Evolutionary conservation across 2,329 filamentous ascomycete species (phyloP).

Genomic region (Colletotrichum magnum): DNA sequence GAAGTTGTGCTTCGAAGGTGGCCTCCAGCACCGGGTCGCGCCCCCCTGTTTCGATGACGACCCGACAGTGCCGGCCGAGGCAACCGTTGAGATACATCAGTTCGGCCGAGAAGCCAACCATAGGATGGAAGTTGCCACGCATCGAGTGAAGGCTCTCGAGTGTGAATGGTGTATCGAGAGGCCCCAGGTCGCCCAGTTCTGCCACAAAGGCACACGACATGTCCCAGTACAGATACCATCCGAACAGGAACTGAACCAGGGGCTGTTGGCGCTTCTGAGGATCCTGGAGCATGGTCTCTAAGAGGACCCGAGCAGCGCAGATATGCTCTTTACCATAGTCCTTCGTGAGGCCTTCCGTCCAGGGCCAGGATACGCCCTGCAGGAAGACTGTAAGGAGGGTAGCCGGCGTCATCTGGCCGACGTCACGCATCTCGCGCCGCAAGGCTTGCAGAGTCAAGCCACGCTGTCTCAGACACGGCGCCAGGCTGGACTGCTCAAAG

Average conservation of each 20-base stretch:
- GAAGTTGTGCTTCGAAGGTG: background rate
- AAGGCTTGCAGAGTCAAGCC: background rate
- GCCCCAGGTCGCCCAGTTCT: background rate
- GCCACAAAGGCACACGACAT: slow-evolving; percentile 11
- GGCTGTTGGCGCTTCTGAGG: background rate
- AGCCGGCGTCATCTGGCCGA: background rate
- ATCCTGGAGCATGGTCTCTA: no score
- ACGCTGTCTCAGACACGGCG: background rate
- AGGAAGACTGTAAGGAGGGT: background rate
- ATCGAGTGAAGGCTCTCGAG: no score
- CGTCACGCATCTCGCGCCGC: background rate
- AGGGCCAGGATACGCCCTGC: background rate
- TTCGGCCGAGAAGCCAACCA: background rate
- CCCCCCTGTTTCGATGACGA: background rate
- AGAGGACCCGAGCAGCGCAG: no score
- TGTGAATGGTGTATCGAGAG: background rate
- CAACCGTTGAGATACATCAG: background rate
- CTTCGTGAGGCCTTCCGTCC: background rate
- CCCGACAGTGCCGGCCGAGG: background rate
- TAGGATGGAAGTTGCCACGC: background rate
- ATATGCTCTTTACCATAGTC: slow-evolving; percentile 1
- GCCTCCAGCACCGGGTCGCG: background rate
- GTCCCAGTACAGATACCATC: slow-evolving; percentile 14
- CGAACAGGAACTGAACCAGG: background rate
- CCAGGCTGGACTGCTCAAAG: background rate